Conservation (phyloP, 305 asterid species). For the Petunia hybrid region DNA sequence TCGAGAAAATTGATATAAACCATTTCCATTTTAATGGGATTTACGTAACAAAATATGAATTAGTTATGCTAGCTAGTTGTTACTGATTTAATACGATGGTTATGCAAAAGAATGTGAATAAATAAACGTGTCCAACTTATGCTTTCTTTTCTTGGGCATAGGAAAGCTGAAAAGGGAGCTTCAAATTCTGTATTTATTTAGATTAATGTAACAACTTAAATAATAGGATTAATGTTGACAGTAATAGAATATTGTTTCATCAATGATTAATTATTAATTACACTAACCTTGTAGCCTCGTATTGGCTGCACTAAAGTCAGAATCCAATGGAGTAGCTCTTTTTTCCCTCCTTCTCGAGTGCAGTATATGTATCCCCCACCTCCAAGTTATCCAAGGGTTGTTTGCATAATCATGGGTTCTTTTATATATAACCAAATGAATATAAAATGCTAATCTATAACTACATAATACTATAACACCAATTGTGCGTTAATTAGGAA, state of each 20-base stretch:
- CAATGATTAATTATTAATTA: constrained; percentile 49
- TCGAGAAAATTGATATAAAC: too few relatives aligned
- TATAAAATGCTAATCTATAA: too few relatives aligned
- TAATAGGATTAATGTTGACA: constrained; percentile 11
- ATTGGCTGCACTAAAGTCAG: constrained; percentile 41
- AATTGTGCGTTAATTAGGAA: too few relatives aligned
- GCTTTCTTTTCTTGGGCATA: not conserved
- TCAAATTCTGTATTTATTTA: not conserved
- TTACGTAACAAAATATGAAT: too few relatives aligned
- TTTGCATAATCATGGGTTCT: not conserved
- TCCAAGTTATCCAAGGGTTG: not conserved
- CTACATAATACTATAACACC: too few relatives aligned
- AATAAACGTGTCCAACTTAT: not conserved
- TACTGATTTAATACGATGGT: too few relatives aligned
- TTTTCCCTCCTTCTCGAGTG: constrained; percentile 22
- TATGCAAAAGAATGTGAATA: too few relatives aligned
- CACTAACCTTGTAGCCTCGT: constrained; percentile 36
- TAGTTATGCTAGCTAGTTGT: too few relatives aligned
- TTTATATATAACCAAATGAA: too few relatives aligned
- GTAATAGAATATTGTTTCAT: constrained; percentile 26
- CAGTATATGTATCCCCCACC: not conserved
- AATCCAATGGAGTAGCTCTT: constrained; percentile 47
- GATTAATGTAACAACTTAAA: constrained; percentile 21
- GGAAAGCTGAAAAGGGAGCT: not conserved
- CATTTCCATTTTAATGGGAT: too few relatives aligned